phyloP scores from a whole-genome alignment of 1,284 basidiomycete genomes.

The Pseudozyma sp. region DNA sequence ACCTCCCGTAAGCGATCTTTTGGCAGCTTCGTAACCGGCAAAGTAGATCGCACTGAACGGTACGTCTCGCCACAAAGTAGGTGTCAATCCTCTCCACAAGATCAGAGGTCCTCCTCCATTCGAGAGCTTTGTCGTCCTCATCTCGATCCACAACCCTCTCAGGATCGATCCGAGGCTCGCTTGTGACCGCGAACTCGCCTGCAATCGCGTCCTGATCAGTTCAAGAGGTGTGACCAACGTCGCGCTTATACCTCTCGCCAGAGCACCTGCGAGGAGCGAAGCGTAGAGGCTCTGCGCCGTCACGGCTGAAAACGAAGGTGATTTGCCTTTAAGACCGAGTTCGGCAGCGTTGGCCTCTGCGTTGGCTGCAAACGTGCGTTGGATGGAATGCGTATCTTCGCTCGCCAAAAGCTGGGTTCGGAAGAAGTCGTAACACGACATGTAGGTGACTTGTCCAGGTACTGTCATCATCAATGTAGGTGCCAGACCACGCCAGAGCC shows the following conservation, averaged over 20 bases:
- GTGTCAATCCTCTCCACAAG: slow-evolving; percentile 89
- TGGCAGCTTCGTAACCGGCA: slow-evolving; percentile 71
- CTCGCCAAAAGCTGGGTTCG: slow-evolving; percentile 70
- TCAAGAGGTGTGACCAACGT: slow-evolving; percentile 89
- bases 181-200: slow-evolving; percentile 70
- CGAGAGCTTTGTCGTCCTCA: slow-evolving; percentile 34
- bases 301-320: slow-evolving; percentile 43
- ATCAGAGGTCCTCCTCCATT: slow-evolving; percentile 74
- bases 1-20: slow-evolving; percentile 64
- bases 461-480: slow-evolving; percentile 78
- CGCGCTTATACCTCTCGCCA: slow-evolving; percentile 84
- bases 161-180: slow-evolving; percentile 50
- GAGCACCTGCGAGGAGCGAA: slow-evolving; percentile 84
- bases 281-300: slow-evolving; percentile 69
- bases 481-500: slow-evolving; percentile 66
- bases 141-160: slow-evolving; percentile 49
- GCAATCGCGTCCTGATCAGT: slow-evolving; percentile 91
- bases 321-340: slow-evolving; percentile 11
- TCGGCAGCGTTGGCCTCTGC: slow-evolving; percentile 26
- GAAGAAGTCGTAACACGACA: slow-evolving; percentile 94
- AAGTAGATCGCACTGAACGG: slow-evolving; percentile 96
- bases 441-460: slow-evolving; percentile 91
- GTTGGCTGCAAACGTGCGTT: slow-evolving; percentile 13
- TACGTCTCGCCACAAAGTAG: slow-evolving; percentile 95
- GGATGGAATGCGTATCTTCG: slow-evolving; percentile 18